Base-by-base conservation (phyloP, 306 rosid genomes). In the Cajanus cajan region DNA sequence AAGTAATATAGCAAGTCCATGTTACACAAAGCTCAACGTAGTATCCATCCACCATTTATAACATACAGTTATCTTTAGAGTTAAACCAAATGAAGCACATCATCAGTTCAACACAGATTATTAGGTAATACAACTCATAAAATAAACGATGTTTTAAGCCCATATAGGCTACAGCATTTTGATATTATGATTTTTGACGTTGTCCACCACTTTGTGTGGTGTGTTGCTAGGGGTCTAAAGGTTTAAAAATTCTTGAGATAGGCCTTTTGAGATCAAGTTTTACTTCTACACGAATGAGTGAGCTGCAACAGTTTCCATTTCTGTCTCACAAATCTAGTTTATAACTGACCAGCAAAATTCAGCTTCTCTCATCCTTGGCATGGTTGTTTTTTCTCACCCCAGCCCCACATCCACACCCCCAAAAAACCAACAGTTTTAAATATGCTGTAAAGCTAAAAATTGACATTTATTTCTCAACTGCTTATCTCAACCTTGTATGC, bases 11-110 rank as follows among this genome's bases (percentile, higher is more conserved):
- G 36, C 63, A 83, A 78, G 31, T 71, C 45, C 66, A 78, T 28
- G 77, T 80, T 24, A 85, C 33, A 54, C 41, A 21, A 47, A 69
- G 48, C 64, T 73, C 76, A 31, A 79, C 37, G 73, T 24, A 67
- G 41, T 18, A 70, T 73, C 50, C 80, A 72, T 70, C 62, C 77
- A 70, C 77, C 31, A 71, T 66, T 36, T 68, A 81, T 64, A 78
- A 64, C 31, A 69, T 31, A 63, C 43, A 71, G 48, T 39, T 55
- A 51, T 64, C 25, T 52, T 41, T 36, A 50, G 70, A 14, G 25
- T 39, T 15, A 85, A 73, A 73, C 55, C 71, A 75, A 68, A 67
- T 14, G 51, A 47, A 74, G 43, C 34, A 68, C 24, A 11, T 25
- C 4, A 13, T 63, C 16, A 58, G 15, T 47, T 83, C 9, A 54